Evolutionary conservation across 2,329 filamentous ascomycete genomes (phyloP), one percentile per base, ranked within the genome.

Genomic region (Cladosporium colombiae): DNA sequence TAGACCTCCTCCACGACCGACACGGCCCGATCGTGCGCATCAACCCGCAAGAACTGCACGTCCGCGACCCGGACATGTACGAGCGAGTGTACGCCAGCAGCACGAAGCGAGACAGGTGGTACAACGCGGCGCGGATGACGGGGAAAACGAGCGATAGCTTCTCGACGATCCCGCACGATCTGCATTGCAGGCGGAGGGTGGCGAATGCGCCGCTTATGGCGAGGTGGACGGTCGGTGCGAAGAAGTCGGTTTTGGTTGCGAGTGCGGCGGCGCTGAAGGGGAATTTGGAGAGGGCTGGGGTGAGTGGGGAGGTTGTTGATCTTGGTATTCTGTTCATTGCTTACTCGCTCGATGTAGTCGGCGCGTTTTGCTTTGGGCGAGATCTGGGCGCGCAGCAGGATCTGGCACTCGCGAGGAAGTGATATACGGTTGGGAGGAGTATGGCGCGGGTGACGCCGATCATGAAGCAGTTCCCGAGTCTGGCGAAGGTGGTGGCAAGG

Each of bases 1-100:
- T 40, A 66, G 35, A 40, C 14, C 35, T 16, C 0, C 71, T 85
- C 0, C 83, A 86, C 65, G 50, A 70, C 16, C 62, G 75, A 55
- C 82, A 84, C 65, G 83, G 83, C 6, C 72, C 79, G 0, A 79
- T 76, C 1, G 81, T 85, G 1, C 82, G 83, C 7, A 75, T 84
- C 7, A 78, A 77, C 0, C 82, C 83, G 0, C 75, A 77, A 55
- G 81, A 84, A 66, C 72, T 85, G 68, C 76, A 79, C 2, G 79
- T 80, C 70, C 78, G 77, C 65, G 65, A 64, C 33, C 66, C 66
- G 35, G 58, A 29, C 10, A 63, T 46, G 50, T 66, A 46, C 46
- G 50, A 62, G 16, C 2, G 1, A 2, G 35, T 40, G 16, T 40
- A 40, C 18, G 5, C 16, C 16, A 18, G 16, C 16, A 7, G 35